A percentile compares a stretch with the other conserved stretches of the same genome.
Conservation (phyloP, 257 asterid genomes). For the Sherardia arvensis region DNA sequence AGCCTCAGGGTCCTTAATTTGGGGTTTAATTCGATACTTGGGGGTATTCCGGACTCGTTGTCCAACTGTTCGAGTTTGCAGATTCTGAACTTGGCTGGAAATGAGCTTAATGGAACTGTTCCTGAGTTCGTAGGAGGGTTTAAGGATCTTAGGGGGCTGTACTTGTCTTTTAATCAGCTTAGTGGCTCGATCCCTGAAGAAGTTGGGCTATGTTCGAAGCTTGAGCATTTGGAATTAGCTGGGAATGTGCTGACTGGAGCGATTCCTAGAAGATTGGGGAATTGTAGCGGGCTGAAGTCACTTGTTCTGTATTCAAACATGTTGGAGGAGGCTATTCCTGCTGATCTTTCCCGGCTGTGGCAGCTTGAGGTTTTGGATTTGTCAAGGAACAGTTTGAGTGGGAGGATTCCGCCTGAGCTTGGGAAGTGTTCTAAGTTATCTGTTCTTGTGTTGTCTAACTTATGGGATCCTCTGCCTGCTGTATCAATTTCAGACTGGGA, state of each 20-base stretch:
- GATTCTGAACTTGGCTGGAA: constrained; percentile 77
- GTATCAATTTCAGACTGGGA: constrained; percentile 28
- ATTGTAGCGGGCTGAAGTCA: constrained; percentile 50
- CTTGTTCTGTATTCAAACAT: constrained; percentile 59
- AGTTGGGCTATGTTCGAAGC: constrained; percentile 68
- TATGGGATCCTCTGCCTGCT: constrained; percentile 66
- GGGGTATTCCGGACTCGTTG: constrained; percentile 52
- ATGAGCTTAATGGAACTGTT: constrained; percentile 55
- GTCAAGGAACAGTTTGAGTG: constrained; percentile 80
- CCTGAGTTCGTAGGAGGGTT: constrained; percentile 47
- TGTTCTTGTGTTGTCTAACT: constrained; percentile 66
- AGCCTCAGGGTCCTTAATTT: constrained; percentile 63
- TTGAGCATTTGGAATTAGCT: constrained; percentile 70
- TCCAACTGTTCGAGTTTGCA: constrained; percentile 39
- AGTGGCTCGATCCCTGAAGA: constrained; percentile 53
- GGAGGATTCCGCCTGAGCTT: constrained; percentile 50
- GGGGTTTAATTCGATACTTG: constrained; percentile 59
- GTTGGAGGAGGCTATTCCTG: constrained; percentile 67
- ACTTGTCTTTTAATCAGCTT: constrained; percentile 76
- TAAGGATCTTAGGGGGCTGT: constrained; percentile 53
- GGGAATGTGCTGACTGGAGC: constrained; percentile 52
- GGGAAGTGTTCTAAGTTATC: constrained; percentile 64
- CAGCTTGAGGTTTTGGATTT: constrained; percentile 75
- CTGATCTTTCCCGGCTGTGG: constrained; percentile 55
- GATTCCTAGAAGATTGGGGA: constrained; percentile 62